Percentiles rank a stretch among this genome's conserved stretches.
Conservation (phyloP, 495 filamentous ascomycete species). For the Ascobolus immersus region DNA sequence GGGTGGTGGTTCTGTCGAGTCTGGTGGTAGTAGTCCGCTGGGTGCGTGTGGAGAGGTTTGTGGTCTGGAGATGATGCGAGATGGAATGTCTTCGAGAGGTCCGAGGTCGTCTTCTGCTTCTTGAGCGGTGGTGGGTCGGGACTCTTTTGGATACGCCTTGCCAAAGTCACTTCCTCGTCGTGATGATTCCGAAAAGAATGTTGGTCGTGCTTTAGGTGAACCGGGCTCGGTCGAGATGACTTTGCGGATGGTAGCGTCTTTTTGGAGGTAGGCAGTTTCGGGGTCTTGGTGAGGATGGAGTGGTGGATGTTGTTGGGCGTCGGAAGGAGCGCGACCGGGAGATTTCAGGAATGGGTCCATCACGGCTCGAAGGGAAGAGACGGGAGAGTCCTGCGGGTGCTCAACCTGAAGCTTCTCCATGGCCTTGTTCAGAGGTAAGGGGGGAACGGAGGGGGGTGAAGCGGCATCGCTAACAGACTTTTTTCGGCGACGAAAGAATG, state of each 20-base stretch:
- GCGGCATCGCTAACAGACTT: slow-evolving; percentile 41
- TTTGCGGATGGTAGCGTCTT: slow-evolving; percentile 14
- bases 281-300: slow-evolving; percentile 10
- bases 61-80: slow-evolving; percentile 7
- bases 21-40: too few species aligned
- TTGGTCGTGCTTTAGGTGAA: slow-evolving; percentile 14
- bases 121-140: not conserved
- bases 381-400: slow-evolving; percentile 37
- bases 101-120: not conserved
- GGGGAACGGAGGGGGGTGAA: slow-evolving; percentile 25
- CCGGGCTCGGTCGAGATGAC: slow-evolving; percentile 13
- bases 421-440: slow-evolving; percentile 14
- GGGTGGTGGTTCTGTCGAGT: too few species aligned
- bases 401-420: slow-evolving; percentile 18
- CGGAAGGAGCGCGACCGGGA: slow-evolving; percentile 9
- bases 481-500: slow-evolving; percentile 85
- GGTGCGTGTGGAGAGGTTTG: slow-evolving; percentile 13
- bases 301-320: not conserved
- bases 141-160: not conserved
- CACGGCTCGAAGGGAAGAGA: slow-evolving; percentile 61
- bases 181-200: slow-evolving; percentile 13
- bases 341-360: slow-evolving; percentile 61
- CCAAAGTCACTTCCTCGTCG: not conserved
- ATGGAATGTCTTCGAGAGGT: too few species aligned
- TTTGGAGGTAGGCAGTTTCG: slow-evolving; percentile 9